These are phyloP conservation scores for Emergomyces africanus DNA, from an alignment of 2,329 filamentous ascomycete species.

Conservation along the genomic window DNA sequence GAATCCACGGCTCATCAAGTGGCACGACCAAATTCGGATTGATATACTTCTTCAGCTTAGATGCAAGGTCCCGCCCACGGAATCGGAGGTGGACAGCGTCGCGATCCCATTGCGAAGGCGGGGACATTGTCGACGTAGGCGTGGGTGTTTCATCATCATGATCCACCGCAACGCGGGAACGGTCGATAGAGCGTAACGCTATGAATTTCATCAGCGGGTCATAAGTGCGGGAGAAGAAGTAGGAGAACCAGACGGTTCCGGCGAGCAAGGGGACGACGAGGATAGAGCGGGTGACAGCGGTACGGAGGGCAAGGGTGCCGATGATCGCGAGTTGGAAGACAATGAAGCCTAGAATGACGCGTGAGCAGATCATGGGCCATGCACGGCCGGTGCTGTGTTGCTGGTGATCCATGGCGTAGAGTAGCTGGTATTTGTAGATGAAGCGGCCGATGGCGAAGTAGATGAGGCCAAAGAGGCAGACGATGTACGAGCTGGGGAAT, in stretches of 20 bases:
- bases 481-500: conserved; percentile 62
- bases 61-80: conserved; percentile 27
- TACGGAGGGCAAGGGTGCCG: conserved; percentile 64
- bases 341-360: conserved; percentile 70
- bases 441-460: conserved; percentile 63
- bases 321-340: conserved; percentile 88
- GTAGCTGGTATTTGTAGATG: conserved; percentile 90
- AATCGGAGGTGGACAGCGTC: conserved; percentile 30
- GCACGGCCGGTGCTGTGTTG: conserved; percentile 86
- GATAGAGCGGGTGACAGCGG: conserved; percentile 59
- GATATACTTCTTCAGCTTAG: conserved; percentile 33
- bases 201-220: conserved; percentile 87
- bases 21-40: conserved; percentile 35
- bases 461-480: conserved; percentile 63
- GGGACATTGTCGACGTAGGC: conserved; percentile 26
- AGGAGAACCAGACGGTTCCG: conserved; percentile 78
- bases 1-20: conserved; percentile 33
- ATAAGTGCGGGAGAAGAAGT: conserved; percentile 68
- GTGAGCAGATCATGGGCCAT: conserved; percentile 94
- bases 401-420: conserved; percentile 97
- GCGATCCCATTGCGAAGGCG: conserved; percentile 31
- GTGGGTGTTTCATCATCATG: conserved; percentile 19
- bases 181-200: conserved; percentile 70
- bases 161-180: conserved; percentile 32
- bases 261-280: conserved; percentile 64